phyloP scores from a whole-genome alignment of 768 basidiomycete genomes.

The Rhodosporidiobolus odoratus region DNA sequence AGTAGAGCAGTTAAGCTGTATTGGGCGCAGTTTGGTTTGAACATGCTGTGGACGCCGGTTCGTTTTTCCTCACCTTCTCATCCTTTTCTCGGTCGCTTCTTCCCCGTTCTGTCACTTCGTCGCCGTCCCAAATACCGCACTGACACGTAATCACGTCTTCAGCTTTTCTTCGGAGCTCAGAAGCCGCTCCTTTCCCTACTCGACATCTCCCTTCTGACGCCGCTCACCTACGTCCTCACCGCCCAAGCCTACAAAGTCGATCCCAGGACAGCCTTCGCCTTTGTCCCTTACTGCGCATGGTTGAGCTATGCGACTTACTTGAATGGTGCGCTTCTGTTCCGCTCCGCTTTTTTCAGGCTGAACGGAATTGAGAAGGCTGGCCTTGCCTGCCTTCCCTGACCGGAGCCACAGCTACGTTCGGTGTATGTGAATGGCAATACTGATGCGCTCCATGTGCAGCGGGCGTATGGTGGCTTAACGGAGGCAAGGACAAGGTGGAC shows the following conservation, averaged over 20 bases:
- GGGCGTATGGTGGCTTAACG: slow-evolving; percentile 7
- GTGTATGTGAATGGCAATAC: neutral
- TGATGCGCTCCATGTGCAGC: neutral
- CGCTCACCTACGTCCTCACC: slow-evolving; percentile 25
- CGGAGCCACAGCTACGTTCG: too few relatives aligned
- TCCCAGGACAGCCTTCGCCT: slow-evolving; percentile 24
- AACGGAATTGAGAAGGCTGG: neutral
- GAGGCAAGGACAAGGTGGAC: neutral
- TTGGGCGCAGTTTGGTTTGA: slow-evolving; percentile 35
- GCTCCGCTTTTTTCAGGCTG: neutral
- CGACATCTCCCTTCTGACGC: slow-evolving; percentile 32
- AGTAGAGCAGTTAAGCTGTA: slow-evolving; percentile 33
- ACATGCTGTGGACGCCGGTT: slow-evolving; percentile 39
- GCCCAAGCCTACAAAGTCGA: slow-evolving; percentile 37
- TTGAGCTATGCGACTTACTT: slow-evolving; percentile 36
- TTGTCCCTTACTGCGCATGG: slow-evolving; percentile 38
- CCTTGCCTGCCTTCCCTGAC: neutral
- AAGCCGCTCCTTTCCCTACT: slow-evolving; percentile 27
- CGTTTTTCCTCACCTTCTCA: too few relatives aligned
- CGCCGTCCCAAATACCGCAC: neutral
- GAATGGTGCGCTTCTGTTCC: slow-evolving; percentile 23
- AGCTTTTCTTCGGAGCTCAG: slow-evolving; percentile 34
- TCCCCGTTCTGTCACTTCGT: neutral
- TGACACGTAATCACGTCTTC: neutral
- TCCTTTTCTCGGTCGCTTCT: neutral